Conservation (phyloP, 495 filamentous ascomycete genomes). For the Neurospora discreta region DNA sequence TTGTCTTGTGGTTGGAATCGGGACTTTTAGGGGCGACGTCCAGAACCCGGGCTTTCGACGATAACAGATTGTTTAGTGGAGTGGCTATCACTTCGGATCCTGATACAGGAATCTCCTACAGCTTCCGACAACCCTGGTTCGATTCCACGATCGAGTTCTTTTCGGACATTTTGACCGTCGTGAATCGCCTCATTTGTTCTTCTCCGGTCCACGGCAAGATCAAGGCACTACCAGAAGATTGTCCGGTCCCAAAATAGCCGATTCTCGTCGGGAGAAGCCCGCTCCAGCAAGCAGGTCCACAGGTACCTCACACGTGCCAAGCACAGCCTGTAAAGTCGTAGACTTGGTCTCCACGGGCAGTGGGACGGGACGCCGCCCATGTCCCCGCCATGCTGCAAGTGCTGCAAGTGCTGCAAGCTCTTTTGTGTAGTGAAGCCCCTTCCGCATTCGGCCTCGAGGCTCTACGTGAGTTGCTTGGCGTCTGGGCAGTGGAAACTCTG, state of each 20-base stretch:
- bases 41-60: background rate
- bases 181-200: background rate
- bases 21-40: background rate
- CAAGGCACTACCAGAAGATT: background rate
- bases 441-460: background rate
- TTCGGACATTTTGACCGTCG: background rate
- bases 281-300: background rate
- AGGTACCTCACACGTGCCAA: background rate
- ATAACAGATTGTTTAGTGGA: background rate
- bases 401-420: background rate
- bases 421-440: background rate
- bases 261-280: background rate
- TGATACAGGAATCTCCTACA: background rate
- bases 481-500: background rate
- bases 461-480: background rate
- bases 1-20: background rate
- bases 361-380: background rate
- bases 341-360: background rate
- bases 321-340: background rate
- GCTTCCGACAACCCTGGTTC: background rate
- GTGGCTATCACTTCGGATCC: slow-evolving; percentile 1
- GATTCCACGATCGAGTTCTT: background rate
- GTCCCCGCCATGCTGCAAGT: background rate
- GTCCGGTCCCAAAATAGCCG: background rate
- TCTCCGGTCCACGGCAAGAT: too few relatives aligned